phyloP scores from a whole-genome alignment of 371 early-diverging fungal genomes.

The Mortierella sp. region DNA sequence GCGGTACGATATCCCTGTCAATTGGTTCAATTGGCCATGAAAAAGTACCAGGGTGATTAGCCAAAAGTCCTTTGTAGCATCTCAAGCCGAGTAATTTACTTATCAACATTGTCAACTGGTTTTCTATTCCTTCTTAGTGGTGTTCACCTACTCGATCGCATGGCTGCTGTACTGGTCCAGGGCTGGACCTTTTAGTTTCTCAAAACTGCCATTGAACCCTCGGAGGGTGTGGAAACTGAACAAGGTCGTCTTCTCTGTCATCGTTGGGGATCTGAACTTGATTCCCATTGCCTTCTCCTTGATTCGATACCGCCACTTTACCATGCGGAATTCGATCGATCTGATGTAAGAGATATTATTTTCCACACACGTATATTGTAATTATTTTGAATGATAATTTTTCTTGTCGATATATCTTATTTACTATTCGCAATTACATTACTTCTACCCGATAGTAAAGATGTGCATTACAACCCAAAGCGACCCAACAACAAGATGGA shows the following conservation, averaged over 20 bases:
- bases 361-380: not conserved
- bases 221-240: conserved; percentile 41
- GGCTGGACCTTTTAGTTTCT: conserved; percentile 30
- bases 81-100: not conserved
- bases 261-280: conserved; percentile 34
- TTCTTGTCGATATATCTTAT: not conserved
- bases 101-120: not conserved
- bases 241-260: conserved; percentile 30
- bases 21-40: no score
- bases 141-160: conserved; percentile 41
- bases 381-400: not conserved
- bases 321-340: conserved; percentile 35
- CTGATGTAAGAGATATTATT: conserved; percentile 25
- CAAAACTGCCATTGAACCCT: conserved; percentile 32
- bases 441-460: conserved; percentile 13
- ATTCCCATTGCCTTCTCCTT: conserved; percentile 47
- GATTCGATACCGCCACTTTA: conserved; percentile 41
- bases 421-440: no score
- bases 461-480: conserved; percentile 38
- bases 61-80: not conserved
- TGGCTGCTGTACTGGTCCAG: conserved; percentile 49
- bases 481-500: conserved; percentile 46
- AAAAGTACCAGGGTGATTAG: no score
- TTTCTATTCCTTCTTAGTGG: conserved; percentile 16
- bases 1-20: not conserved